phyloP scores from a whole-genome alignment of 2,329 filamentous ascomycete genomes.

The Thielaviopsis punctulata region DNA sequence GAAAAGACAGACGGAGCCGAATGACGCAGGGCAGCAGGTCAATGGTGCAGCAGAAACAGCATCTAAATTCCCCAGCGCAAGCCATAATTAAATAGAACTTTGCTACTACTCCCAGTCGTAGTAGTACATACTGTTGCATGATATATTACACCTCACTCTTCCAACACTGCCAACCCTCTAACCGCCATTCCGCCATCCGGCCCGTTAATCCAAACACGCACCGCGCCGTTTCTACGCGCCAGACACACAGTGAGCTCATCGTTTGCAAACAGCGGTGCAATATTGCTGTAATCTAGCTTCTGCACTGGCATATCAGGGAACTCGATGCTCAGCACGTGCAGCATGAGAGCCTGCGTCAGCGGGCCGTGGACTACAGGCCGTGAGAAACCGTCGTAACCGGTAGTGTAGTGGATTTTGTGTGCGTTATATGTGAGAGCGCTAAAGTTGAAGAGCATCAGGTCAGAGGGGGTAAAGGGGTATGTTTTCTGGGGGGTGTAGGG shows the following conservation, averaged over 20 bases:
- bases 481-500: background rate
- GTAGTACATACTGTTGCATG: background rate
- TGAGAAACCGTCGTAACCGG: conserved; percentile 54
- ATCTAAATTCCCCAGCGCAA: background rate
- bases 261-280: conserved; percentile 62
- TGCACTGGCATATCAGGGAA: conserved; percentile 23
- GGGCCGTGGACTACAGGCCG: conserved; percentile 76
- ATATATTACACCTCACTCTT: background rate
- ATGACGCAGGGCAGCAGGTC: background rate
- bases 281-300: conserved; percentile 59
- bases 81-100: background rate
- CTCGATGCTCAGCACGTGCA: conserved; percentile 24
- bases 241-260: conserved; percentile 54
- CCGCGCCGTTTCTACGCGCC: conserved; percentile 25
- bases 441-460: conserved; percentile 69
- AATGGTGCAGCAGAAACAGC: background rate
- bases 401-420: conserved; percentile 74
- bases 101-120: background rate
- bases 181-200: conserved; percentile 45
- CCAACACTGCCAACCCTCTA: conserved; percentile 29
- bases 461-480: conserved; percentile 45
- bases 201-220: conserved; percentile 46
- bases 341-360: conserved; percentile 58
- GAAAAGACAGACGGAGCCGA: background rate
- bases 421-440: conserved; percentile 85